Evolutionary conservation across 306 rosid species (phyloP), one percentile per base, ranked within the genome.

Genomic region (Sphenostylis stenocarpa): DNA sequence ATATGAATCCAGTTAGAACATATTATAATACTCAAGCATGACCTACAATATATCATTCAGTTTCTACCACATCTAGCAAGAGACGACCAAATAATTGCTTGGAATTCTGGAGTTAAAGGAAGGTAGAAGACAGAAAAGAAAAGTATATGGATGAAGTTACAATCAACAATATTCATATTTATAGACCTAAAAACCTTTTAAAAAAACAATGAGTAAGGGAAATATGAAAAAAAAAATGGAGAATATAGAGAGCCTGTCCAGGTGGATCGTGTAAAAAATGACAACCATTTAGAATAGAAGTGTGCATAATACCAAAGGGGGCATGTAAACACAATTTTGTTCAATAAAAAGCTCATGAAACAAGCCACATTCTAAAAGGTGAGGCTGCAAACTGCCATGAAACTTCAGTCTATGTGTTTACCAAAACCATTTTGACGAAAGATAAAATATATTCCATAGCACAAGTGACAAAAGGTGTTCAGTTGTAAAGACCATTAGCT

Each of bases 1-100:
- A 73, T 3, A 47, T 44, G 41, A 23, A 20, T 36, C 63, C 36
- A 78, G 51, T 26, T 43, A 45, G 17, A 72, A 57, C 47, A 72
- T 72, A 57, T 65, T 56, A 65, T 56, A 65, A 55, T 24, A 20
- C 28, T 6, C 13, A 7, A 39, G 26, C 58, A 12, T 53, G 69
- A 43, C n/a, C 78, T 72, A 62, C n/a, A 70, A 44, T 33, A 72
- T 23, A 41, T 70, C 34, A 49, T 66, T 70, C 53, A 76, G 16
- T 70, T 49, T 62, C 78, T 69, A 67, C 76, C 66, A 53, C 16
- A 23, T 62, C 57, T 49, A 36, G 34, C 39, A 13, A 51, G 68
- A 19, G 49, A 45, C 49, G 41, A 79, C 29, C 12, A 79, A 53
- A 53, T 8, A 36, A 72, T 16, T 14, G 33, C 26, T 38, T 23